Evolutionary conservation across 1,284 basidiomycete species (phyloP).

Genomic region (Heliocybe sulcata): DNA sequence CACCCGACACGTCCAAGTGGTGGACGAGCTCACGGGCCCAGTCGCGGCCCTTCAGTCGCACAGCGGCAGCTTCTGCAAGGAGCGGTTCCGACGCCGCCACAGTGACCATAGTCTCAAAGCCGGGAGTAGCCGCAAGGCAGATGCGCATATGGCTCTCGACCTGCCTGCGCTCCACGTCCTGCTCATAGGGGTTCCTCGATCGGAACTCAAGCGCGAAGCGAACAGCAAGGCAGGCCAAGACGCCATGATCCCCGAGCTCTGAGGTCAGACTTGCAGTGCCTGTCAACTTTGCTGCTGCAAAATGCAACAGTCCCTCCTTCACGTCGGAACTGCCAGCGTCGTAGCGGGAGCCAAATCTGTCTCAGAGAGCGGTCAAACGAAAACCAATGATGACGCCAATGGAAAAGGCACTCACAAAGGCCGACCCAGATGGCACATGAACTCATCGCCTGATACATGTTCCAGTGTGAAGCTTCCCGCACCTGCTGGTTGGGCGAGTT

Average conservation of each 20-base stretch:
- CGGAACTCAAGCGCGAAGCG: slow-evolving; percentile 21
- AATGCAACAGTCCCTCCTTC: slow-evolving; percentile 7
- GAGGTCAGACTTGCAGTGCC: not conserved
- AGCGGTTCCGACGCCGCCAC: slow-evolving; percentile 16
- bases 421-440: slow-evolving; percentile 17
- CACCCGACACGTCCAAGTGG: slow-evolving; percentile 6
- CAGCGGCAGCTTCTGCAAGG: slow-evolving; percentile 14
- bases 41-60: slow-evolving; percentile 8
- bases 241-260: not conserved
- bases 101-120: slow-evolving; percentile 16
- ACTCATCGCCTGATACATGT: slow-evolving; percentile 11
- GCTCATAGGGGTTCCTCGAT: slow-evolving; percentile 8
- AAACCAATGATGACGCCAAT: too few species aligned
- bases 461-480: slow-evolving; percentile 3
- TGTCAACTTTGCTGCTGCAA: slow-evolving; percentile 4
- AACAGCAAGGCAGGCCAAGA: slow-evolving; percentile 18
- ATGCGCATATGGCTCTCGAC: slow-evolving; percentile 22
- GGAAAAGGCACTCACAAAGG: slow-evolving; percentile 7
- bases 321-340: slow-evolving; percentile 9
- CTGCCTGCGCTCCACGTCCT: slow-evolving; percentile 13
- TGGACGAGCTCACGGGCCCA: slow-evolving; percentile 3
- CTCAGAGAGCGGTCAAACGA: not conserved
- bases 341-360: slow-evolving; percentile 8
- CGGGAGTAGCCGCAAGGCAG: slow-evolving; percentile 14
- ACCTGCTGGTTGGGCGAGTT: not conserved